Conservation (phyloP, 73 alveolate genomes). For the Uronychia binucleata region DNA sequence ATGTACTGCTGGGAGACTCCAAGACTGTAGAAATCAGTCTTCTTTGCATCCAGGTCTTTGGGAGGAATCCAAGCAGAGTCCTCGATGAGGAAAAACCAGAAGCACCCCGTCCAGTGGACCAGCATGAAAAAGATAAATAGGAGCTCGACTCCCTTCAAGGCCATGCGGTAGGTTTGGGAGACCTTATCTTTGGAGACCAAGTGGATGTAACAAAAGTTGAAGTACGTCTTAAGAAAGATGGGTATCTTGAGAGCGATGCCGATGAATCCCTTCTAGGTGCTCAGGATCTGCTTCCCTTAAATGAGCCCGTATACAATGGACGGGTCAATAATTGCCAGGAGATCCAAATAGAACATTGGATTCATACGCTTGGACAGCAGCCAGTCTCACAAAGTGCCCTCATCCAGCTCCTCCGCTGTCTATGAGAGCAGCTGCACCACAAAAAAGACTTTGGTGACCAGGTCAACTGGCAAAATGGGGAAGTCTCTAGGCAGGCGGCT, state of each 20-base stretch:
- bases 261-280: background rate
- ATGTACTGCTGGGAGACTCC: slow-evolving; percentile 31
- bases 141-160: slow-evolving; percentile 35
- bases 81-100: slow-evolving; percentile 59
- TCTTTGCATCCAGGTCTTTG: slow-evolving; percentile 33
- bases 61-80: slow-evolving; percentile 63
- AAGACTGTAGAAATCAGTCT: slow-evolving; percentile 20
- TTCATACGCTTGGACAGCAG: too few relatives aligned
- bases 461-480: background rate
- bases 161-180: background rate
- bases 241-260: background rate
- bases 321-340: background rate
- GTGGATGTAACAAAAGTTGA: background rate
- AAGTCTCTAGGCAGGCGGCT: background rate
- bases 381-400: too few relatives aligned
- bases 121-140: slow-evolving; percentile 37
- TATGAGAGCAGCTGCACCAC: background rate
- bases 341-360: background rate
- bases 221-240: background rate
- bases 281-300: background rate
- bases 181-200: background rate
- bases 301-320: background rate
- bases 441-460: background rate
- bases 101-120: slow-evolving; percentile 71
- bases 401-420: too few relatives aligned